These are phyloP conservation scores for Leccinum imitatum DNA, from an alignment of 768 basidiomycete species.

Conservation along the genomic window DNA sequence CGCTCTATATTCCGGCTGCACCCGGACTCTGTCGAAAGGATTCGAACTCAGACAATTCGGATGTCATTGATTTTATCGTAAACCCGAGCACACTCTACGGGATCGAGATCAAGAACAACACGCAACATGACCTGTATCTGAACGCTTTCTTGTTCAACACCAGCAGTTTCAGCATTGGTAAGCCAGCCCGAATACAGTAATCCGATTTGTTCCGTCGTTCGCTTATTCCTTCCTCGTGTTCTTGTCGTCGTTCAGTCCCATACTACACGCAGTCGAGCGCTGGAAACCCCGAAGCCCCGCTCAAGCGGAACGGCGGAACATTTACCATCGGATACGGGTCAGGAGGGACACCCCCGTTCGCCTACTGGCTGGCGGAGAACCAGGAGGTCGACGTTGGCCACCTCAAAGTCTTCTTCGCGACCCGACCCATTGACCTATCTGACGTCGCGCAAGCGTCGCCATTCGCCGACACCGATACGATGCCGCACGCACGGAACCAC, in stretches of 20 bases:
- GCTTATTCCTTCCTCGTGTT: not conserved
- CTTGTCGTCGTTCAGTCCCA: not conserved
- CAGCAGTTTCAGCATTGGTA: not conserved
- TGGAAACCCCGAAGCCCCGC: not conserved
- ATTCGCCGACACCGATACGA: not conserved
- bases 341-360: conserved; percentile 4
- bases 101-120: conserved; percentile 11
- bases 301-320: not conserved
- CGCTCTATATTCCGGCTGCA: not conserved
- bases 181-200: not conserved
- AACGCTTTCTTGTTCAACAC: not conserved
- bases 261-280: not conserved
- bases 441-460: not conserved
- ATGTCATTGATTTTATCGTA: not conserved
- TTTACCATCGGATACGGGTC: not conserved
- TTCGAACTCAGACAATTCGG: not conserved
- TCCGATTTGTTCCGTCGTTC: not conserved
- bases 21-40: not conserved
- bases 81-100: not conserved
- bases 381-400: not conserved
- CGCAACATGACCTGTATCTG: not conserved
- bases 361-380: conserved; percentile 3
- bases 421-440: not conserved
- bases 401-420: conserved; percentile 2
- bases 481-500: not conserved